phyloP scores from a whole-genome alignment of 495 filamentous ascomycete genomes.

The Amphirosellinia nigrospora region DNA sequence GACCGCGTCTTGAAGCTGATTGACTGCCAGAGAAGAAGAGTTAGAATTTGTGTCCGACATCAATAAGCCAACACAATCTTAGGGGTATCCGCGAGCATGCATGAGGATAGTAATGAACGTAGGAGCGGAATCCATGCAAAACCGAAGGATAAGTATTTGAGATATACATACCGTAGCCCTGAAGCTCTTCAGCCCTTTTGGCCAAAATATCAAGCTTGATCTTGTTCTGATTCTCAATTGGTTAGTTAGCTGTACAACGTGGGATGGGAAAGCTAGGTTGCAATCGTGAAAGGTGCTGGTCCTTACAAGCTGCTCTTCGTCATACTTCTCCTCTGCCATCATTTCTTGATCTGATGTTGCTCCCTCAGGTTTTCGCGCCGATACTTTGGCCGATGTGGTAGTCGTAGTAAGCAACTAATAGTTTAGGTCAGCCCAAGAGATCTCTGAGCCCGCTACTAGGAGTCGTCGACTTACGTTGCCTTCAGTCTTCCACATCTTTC shows the following conservation, averaged over 20 bases:
- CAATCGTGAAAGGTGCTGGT: neutral
- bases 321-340: neutral
- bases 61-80: too few species aligned
- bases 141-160: too few species aligned
- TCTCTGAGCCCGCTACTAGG: neutral
- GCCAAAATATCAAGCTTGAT: neutral
- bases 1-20: constrained; percentile 21
- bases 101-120: neutral
- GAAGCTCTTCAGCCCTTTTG: constrained; percentile 13
- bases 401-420: neutral
- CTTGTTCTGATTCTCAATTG: neutral
- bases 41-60: neutral
- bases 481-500: neutral
- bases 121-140: neutral
- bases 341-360: neutral
- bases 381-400: neutral
- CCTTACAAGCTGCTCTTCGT: constrained; percentile 1
- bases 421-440: neutral
- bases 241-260: neutral
- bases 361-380: neutral
- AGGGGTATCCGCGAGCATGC: too few species aligned
- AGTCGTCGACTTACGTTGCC: neutral
- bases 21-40: neutral
- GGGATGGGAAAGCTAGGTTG: neutral
- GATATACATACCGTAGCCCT: constrained; percentile 5